Conservation (phyloP, 2,329 filamentous ascomycete genomes). For the Diplodia mutila region DNA sequence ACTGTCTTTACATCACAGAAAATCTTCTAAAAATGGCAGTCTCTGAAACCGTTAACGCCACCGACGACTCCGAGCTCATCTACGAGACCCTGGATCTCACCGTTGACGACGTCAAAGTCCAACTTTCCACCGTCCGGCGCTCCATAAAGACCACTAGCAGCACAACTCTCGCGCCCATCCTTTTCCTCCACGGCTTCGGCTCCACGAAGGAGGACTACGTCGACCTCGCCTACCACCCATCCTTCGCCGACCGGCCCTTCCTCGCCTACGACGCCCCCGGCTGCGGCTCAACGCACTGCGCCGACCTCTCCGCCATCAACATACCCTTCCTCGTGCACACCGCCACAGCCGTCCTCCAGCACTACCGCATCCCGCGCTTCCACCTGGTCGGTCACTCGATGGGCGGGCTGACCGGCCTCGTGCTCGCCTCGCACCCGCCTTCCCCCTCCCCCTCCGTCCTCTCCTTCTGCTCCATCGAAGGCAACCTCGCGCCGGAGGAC, state of each 20-base stretch:
- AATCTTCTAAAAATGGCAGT: not conserved
- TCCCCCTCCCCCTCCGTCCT: slow-evolving; percentile 7
- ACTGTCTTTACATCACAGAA: no score
- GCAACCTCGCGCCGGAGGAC: slow-evolving; percentile 35
- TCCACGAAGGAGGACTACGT: slow-evolving; percentile 35
- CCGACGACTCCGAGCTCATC: not conserved
- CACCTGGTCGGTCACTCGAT: slow-evolving; percentile 38
- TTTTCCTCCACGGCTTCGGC: slow-evolving; percentile 36
- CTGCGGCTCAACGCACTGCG: slow-evolving; percentile 30
- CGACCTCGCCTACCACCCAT: slow-evolving; percentile 30
- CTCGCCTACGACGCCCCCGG: slow-evolving; percentile 35
- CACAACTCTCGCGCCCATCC: slow-evolving; percentile 24
- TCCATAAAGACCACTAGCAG: not conserved
- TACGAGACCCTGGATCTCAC: not conserved
- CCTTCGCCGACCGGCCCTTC: slow-evolving; percentile 29
- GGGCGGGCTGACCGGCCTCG: slow-evolving; percentile 33
- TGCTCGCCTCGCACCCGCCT: slow-evolving; percentile 28
- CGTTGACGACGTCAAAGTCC: not conserved
- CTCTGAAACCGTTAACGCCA: not conserved
- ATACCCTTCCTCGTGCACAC: slow-evolving; percentile 31
- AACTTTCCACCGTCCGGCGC: not conserved
- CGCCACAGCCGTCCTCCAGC: slow-evolving; percentile 27
- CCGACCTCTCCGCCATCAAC: slow-evolving; percentile 27
- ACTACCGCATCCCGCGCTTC: slow-evolving; percentile 27
- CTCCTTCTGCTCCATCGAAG: slow-evolving; percentile 36